These are phyloP conservation scores for Fraxinus dipetala DNA, from an alignment of 305 asterid species.

Conservation along the genomic window DNA sequence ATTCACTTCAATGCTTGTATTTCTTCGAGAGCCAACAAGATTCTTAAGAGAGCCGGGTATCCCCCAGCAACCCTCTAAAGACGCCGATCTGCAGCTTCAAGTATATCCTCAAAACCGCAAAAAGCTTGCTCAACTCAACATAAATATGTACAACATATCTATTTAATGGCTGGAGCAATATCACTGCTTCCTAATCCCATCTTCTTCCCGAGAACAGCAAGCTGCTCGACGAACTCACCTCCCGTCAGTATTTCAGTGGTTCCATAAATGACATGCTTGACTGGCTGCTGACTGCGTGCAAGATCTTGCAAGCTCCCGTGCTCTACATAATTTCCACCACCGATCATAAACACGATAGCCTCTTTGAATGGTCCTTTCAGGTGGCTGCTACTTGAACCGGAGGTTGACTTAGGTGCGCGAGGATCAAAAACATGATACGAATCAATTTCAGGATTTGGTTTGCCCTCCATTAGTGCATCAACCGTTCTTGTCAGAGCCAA, in stretches of 20 bases:
- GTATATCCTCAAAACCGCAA: neutral
- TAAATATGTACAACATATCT: neutral
- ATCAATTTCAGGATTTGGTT: constrained; percentile 75
- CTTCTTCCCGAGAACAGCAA: constrained; percentile 69
- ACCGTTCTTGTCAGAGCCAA: constrained; percentile 74
- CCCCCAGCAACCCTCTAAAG: neutral
- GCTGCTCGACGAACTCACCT: constrained; percentile 82
- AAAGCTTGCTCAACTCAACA: neutral
- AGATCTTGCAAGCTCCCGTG: constrained; percentile 82
- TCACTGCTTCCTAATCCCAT: constrained; percentile 67
- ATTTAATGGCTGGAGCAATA: constrained; percentile 22
- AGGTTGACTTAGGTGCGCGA: constrained; percentile 70
- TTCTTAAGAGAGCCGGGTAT: neutral
- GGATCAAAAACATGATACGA: constrained; percentile 75
- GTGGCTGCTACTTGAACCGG: constrained; percentile 58
- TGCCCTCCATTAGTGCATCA: constrained; percentile 90
- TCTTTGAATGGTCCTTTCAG: constrained; percentile 88
- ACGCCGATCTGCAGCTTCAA: neutral
- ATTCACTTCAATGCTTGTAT: neutral
- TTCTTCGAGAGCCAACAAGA: neutral
- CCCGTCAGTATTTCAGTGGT: constrained; percentile 83
- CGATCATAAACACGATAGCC: constrained; percentile 87
- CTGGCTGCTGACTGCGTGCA: constrained; percentile 66
- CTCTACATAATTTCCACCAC: constrained; percentile 92
- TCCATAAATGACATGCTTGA: constrained; percentile 70